phyloP scores from a whole-genome alignment of 2,329 filamentous ascomycete genomes.

The Neonectria neomacrospora region DNA sequence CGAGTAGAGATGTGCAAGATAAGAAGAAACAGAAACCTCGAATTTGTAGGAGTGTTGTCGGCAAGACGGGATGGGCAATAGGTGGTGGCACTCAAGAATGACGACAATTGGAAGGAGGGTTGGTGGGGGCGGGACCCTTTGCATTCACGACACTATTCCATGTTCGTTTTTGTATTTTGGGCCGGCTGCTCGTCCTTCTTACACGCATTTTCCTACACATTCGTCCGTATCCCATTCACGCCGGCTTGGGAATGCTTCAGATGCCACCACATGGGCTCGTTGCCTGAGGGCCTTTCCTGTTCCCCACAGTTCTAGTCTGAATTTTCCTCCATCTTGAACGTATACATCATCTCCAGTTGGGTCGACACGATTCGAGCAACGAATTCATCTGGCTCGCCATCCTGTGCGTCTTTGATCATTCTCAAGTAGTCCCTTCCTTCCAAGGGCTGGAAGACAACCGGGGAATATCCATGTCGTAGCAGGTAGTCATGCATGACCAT shows the following conservation, averaged over 20 bases:
- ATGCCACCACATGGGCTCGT: too few relatives aligned
- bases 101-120: neutral
- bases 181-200: too few relatives aligned
- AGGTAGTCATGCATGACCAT: slow-evolving; percentile 22
- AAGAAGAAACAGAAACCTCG: neutral
- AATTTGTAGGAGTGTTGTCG: neutral
- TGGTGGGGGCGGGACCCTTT: neutral
- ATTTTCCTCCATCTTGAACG: too few relatives aligned
- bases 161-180: too few relatives aligned
- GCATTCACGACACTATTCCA: too few relatives aligned
- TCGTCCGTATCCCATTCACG: too few relatives aligned
- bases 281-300: too few relatives aligned
- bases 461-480: slow-evolving; percentile 13
- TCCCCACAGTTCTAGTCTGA: too few relatives aligned
- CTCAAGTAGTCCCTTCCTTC: neutral
- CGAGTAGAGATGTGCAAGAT: neutral
- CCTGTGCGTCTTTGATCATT: slow-evolving; percentile 9
- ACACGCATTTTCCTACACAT: too few relatives aligned
- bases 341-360: slow-evolving; percentile 1
- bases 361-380: slow-evolving; percentile 3
- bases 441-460: slow-evolving; percentile 3
- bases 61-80: neutral
- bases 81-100: too few relatives aligned
- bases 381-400: slow-evolving; percentile 3
- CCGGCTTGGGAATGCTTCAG: too few relatives aligned